Conservation (phyloP, 2,329 filamentous ascomycete genomes). For the Teratosphaeriaceae sp. region DNA sequence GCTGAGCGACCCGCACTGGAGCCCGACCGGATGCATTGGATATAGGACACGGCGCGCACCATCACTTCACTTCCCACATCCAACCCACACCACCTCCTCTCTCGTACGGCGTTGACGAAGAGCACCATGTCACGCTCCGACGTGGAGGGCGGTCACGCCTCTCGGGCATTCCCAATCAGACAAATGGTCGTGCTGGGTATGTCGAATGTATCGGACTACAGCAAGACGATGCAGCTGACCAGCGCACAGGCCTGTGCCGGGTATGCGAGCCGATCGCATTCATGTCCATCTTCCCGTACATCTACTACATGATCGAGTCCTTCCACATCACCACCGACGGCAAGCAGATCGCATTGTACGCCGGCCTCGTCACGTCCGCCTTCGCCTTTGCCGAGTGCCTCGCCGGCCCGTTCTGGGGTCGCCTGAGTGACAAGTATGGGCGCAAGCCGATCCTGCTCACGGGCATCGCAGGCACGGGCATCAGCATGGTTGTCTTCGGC, state of each 20-base stretch:
- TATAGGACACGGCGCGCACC: neutral
- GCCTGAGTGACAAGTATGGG: slow-evolving; percentile 83
- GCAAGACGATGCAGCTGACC: slow-evolving; percentile 5
- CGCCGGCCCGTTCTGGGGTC: slow-evolving; percentile 87
- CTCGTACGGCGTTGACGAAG: slow-evolving; percentile 1
- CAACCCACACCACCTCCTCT: neutral
- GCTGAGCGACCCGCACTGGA: neutral
- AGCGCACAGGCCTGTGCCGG: slow-evolving; percentile 56
- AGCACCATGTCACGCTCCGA: slow-evolving; percentile 13
- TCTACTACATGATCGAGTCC: slow-evolving; percentile 94
- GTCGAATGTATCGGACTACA: slow-evolving; percentile 14
- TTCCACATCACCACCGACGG: slow-evolving; percentile 78
- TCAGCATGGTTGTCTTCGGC: slow-evolving; percentile 90
- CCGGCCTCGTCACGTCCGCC: slow-evolving; percentile 90
- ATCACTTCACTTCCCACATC: neutral
- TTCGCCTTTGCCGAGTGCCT: slow-evolving; percentile 96
- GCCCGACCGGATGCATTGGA: neutral
- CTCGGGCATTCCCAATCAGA: slow-evolving; percentile 46
- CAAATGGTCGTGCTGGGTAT: slow-evolving; percentile 53
- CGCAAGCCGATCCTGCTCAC: slow-evolving; percentile 87
- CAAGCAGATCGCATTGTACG: slow-evolving; percentile 80
- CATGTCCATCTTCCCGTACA: slow-evolving; percentile 99
- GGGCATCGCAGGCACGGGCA: slow-evolving; percentile 81
- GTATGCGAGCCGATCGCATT: slow-evolving; percentile 99
- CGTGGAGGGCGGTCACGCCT: slow-evolving; percentile 15